Percentiles rank a stretch among this genome's conserved stretches.
Evolutionary conservation across 805 yeast genomes (phyloP).

Genomic region (Suhomyces vadensis): DNA sequence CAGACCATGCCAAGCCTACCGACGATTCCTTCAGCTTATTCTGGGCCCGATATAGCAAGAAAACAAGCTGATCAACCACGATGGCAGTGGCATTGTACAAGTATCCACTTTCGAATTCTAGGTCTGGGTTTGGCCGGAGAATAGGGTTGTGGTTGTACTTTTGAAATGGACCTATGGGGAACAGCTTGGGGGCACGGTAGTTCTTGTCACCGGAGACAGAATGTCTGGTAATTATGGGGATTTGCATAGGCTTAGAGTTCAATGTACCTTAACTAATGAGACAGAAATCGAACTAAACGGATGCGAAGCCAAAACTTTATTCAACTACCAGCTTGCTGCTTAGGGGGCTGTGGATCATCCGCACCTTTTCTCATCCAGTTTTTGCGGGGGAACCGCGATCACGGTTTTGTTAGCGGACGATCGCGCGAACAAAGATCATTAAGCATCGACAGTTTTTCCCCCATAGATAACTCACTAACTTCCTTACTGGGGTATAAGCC

Average conservation of each 20-base stretch:
- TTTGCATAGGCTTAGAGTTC: neutral
- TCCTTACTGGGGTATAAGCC: too few species aligned
- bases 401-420: too few species aligned
- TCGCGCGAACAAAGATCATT: too few species aligned
- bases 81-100: slow-evolving; percentile 45
- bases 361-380: too few species aligned
- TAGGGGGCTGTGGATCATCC: too few species aligned
- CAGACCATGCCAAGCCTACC: slow-evolving; percentile 44
- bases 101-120: slow-evolving; percentile 40
- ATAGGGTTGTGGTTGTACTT: slow-evolving; percentile 40
- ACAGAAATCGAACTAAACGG: too few species aligned
- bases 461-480: too few species aligned
- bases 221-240: slow-evolving; percentile 28
- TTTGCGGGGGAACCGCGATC: too few species aligned
- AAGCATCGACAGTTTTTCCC: too few species aligned
- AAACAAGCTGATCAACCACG: slow-evolving; percentile 39
- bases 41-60: slow-evolving; percentile 41
- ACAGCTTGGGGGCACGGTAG: slow-evolving; percentile 34
- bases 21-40: slow-evolving; percentile 32
- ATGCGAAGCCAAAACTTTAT: too few species aligned
- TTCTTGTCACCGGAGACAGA: slow-evolving; percentile 32
- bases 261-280: too few species aligned
- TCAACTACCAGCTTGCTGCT: too few species aligned
- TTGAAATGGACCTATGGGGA: slow-evolving; percentile 45
- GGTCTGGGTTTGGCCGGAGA: slow-evolving; percentile 36